Evolutionary conservation across 495 filamentous ascomycete genomes (phyloP).

Genomic region (Hypoxylon cercidicola): DNA sequence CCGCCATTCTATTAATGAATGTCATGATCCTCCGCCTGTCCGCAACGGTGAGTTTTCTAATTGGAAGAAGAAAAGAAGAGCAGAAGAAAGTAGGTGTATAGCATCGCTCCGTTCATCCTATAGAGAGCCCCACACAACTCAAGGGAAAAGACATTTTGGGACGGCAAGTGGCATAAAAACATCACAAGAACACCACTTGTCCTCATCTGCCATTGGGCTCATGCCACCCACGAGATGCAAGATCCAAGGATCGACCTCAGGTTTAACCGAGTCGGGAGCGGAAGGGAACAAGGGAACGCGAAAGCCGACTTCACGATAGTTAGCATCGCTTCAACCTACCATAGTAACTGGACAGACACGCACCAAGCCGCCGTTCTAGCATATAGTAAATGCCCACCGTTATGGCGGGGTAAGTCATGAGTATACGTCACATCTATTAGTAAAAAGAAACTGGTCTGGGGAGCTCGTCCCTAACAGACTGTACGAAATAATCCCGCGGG

Average conservation of each 20-base stretch:
- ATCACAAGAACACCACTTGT: neutral
- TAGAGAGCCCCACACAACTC: slow-evolving; percentile 25
- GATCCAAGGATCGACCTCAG: slow-evolving; percentile 37
- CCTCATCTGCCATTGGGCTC: slow-evolving; percentile 18
- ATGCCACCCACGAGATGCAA: slow-evolving; percentile 14
- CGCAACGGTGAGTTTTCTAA: slow-evolving; percentile 27
- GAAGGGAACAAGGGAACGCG: slow-evolving; percentile 24
- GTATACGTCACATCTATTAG: slow-evolving; percentile 30
- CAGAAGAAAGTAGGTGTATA: slow-evolving; percentile 14
- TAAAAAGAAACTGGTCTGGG: slow-evolving; percentile 10
- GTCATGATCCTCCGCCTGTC: slow-evolving; percentile 32
- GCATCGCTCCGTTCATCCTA: slow-evolving; percentile 34
- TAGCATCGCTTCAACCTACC: slow-evolving; percentile 13
- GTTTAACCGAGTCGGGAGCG: slow-evolving; percentile 38
- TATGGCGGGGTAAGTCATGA: slow-evolving; percentile 30
- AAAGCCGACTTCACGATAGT: slow-evolving; percentile 35
- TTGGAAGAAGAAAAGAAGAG: slow-evolving; percentile 1
- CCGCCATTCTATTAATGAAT: slow-evolving; percentile 19
- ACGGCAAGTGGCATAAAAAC: slow-evolving; percentile 35
- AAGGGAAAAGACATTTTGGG: slow-evolving; percentile 22
- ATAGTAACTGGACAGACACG: slow-evolving; percentile 11
- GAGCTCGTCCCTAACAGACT: slow-evolving; percentile 19
- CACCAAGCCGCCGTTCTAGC: neutral
- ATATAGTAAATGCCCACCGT: slow-evolving; percentile 34
- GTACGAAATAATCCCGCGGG: slow-evolving; percentile 38